Evolutionary conservation across 495 filamentous ascomycete species (phyloP).

Genomic region (Neurospora intermedia): DNA sequence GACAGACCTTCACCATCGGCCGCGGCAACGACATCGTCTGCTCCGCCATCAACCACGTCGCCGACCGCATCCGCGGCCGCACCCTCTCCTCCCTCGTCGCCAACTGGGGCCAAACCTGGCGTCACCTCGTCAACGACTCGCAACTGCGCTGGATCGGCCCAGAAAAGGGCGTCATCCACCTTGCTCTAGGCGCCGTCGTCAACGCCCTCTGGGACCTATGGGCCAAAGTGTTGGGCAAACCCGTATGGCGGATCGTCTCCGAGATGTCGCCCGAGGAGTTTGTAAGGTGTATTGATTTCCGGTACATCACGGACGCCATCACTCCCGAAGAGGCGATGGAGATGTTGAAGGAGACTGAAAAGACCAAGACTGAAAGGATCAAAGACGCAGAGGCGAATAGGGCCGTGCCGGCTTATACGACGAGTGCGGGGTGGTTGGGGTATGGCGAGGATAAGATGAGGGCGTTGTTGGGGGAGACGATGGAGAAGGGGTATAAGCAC

Average conservation of each 20-base stretch:
- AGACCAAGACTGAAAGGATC: constrained; percentile 55
- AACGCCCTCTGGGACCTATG: constrained; percentile 95
- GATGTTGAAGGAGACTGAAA: constrained; percentile 52
- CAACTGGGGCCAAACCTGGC: constrained; percentile 85
- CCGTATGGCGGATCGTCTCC: constrained; percentile 81
- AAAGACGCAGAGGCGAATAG: constrained; percentile 55
- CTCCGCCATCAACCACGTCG: constrained; percentile 66
- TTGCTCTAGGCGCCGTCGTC: constrained; percentile 80
- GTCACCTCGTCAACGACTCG: constrained; percentile 78
- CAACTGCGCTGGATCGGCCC: constrained; percentile 93
- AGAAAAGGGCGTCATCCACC: constrained; percentile 90
- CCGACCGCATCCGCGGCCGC: constrained; percentile 58
- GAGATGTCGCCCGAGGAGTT: constrained; percentile 85
- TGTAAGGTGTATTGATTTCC: constrained; percentile 80
- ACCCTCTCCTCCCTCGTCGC: constrained; percentile 64
- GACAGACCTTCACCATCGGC: constrained; percentile 91
- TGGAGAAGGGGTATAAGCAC: constrained; percentile 66
- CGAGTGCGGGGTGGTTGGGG: constrained; percentile 88
- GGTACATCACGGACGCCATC: constrained; percentile 89
- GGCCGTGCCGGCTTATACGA: constrained; percentile 87
- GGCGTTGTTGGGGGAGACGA: constrained; percentile 56
- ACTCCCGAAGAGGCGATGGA: constrained; percentile 72
- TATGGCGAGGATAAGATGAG: constrained; percentile 81
- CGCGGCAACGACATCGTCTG: constrained; percentile 93
- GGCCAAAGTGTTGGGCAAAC: constrained; percentile 77